Percentiles rank a stretch among this genome's conserved stretches.
These are phyloP conservation scores for Picea mariana DNA, from an alignment of 83 land plant species.

Conservation along the genomic window DNA sequence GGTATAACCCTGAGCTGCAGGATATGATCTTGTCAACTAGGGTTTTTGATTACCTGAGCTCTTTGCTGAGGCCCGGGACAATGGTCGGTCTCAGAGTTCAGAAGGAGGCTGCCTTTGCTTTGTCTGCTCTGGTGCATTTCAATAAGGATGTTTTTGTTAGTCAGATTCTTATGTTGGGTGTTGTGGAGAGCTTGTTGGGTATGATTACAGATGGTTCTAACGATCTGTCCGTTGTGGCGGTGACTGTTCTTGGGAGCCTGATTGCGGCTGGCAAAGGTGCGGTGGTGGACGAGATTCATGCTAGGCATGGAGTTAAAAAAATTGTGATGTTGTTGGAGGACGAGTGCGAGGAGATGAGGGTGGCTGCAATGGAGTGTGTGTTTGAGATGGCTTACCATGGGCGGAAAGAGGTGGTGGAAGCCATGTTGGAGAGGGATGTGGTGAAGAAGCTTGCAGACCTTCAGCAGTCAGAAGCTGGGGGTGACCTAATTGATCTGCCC, in stretches of 20 bases:
- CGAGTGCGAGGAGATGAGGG: constrained; percentile 18
- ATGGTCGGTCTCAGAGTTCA: constrained; percentile 18
- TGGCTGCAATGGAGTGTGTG: constrained; percentile 31
- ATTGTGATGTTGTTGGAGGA: constrained; percentile 29
- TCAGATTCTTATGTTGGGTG: constrained; percentile 34
- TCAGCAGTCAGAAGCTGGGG: constrained; percentile 42
- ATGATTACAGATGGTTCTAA: constrained; percentile 18
- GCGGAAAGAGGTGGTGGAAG: constrained; percentile 43
- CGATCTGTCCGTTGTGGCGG: background rate
- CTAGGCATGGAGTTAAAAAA: constrained; percentile 26
- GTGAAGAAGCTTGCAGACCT: constrained; percentile 37
- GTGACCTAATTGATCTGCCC: constrained; percentile 30
- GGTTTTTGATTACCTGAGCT: constrained; percentile 27
- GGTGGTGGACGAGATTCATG: constrained; percentile 47
- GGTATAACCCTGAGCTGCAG: constrained; percentile 49
- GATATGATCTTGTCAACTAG: constrained; percentile 34
- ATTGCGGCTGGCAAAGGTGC: constrained; percentile 36
- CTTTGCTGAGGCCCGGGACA: constrained; percentile 16
- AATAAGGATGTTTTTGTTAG: constrained; percentile 63
- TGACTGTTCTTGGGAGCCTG: constrained; percentile 26
- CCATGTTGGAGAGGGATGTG: constrained; percentile 40
- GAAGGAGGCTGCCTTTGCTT: constrained; percentile 29
- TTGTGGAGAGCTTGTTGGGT: constrained; percentile 21
- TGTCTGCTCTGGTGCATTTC: constrained; percentile 41
- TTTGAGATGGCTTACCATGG: constrained; percentile 55